Percentiles rank a stretch among this genome's conserved stretches.
Evolutionary conservation across 192 early-diverging fungal genomes (phyloP).

Genomic region (Entomortierella chlamydospora): DNA sequence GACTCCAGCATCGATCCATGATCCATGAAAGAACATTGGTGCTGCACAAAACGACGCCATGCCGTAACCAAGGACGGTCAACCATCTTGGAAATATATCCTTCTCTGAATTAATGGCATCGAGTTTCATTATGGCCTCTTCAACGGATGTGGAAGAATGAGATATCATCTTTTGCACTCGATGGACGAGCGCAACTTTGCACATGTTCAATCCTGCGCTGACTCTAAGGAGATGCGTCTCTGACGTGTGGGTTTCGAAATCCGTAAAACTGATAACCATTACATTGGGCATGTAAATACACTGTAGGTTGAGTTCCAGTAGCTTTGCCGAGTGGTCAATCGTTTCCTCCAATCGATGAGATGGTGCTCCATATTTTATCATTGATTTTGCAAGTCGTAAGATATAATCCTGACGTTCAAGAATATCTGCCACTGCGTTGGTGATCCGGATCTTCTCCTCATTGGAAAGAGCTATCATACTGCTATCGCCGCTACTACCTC

Average conservation of each 20-base stretch:
- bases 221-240: slow-evolving; percentile 79
- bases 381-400: slow-evolving; percentile 67
- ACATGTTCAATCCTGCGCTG: slow-evolving; percentile 73
- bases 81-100: slow-evolving; percentile 69
- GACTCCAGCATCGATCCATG: slow-evolving; percentile 73
- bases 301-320: slow-evolving; percentile 71
- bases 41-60: slow-evolving; percentile 69
- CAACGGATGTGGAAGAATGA: slow-evolving; percentile 70
- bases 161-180: slow-evolving; percentile 71
- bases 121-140: slow-evolving; percentile 72
- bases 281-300: slow-evolving; percentile 78
- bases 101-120: slow-evolving; percentile 67
- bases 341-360: slow-evolving; percentile 75
- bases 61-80: slow-evolving; percentile 66
- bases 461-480: slow-evolving; percentile 32
- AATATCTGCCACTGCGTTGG: slow-evolving; percentile 73
- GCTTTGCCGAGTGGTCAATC: slow-evolving; percentile 69
- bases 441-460: slow-evolving; percentile 64
- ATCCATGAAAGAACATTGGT: slow-evolving; percentile 76
- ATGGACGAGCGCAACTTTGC: slow-evolving; percentile 72
- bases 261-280: slow-evolving; percentile 79
- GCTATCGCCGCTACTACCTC: not conserved
- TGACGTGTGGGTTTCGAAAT: slow-evolving; percentile 76
- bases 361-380: slow-evolving; percentile 78
- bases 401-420: slow-evolving; percentile 76